Conservation (phyloP, 2,329 filamentous ascomycete genomes). For the Nigrospora oryzae region DNA sequence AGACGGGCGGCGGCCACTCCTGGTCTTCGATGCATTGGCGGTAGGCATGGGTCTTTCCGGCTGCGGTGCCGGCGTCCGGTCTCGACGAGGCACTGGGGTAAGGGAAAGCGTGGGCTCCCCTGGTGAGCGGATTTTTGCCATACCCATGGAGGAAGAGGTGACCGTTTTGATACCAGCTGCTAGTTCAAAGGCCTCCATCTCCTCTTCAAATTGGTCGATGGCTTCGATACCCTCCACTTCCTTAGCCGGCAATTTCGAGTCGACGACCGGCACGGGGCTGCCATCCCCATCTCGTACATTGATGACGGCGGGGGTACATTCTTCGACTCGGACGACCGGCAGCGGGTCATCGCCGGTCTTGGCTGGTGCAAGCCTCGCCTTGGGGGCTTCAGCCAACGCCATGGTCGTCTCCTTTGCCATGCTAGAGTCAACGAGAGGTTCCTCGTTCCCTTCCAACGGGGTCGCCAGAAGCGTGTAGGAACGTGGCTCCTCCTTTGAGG, state of each 20-base stretch:
- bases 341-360: neutral
- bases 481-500: neutral
- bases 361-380: neutral
- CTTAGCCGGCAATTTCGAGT: constrained; percentile 20
- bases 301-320: constrained; percentile 9
- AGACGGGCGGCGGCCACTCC: constrained; percentile 29
- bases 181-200: constrained; percentile 43
- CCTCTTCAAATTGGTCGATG: constrained; percentile 52
- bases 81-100: too few species aligned
- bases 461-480: constrained; percentile 27
- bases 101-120: too few species aligned
- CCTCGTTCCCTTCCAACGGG: constrained; percentile 14
- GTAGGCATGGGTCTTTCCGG: constrained; percentile 2
- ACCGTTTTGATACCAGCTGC: constrained; percentile 15
- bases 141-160: constrained; percentile 3
- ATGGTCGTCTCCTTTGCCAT: constrained; percentile 8
- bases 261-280: constrained; percentile 27
- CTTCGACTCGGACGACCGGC: constrained; percentile 4
- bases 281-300: constrained; percentile 19
- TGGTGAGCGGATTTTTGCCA: too few species aligned
- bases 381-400: constrained; percentile 8
- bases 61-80: neutral
- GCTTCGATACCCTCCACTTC: constrained; percentile 53
- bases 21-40: neutral
- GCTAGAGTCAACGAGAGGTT: constrained; percentile 5